phyloP scores from a whole-genome alignment of 2,329 filamentous ascomycete genomes.

The Shiraia bambusicola region DNA sequence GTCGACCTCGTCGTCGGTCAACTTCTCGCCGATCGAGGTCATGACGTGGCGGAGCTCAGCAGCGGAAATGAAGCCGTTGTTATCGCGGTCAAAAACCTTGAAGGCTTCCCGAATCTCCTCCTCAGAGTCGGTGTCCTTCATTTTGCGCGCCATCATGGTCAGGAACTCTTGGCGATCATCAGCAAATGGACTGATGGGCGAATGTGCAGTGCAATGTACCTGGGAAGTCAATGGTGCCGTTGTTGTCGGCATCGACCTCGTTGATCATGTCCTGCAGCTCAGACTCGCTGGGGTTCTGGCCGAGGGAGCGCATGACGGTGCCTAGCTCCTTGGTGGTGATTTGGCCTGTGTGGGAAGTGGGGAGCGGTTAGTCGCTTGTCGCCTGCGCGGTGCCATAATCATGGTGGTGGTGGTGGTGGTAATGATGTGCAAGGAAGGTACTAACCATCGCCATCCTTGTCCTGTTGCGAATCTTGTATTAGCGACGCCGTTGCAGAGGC shows the following conservation, averaged over 20 bases:
- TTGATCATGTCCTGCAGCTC: constrained; percentile 68
- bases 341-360: constrained; percentile 50
- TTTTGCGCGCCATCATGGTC: constrained; percentile 65
- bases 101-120: constrained; percentile 67
- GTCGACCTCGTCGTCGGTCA: constrained; percentile 63
- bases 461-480: constrained; percentile 43
- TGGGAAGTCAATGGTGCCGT: constrained; percentile 66
- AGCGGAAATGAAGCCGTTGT: constrained; percentile 65
- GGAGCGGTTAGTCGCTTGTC: constrained; percentile 23
- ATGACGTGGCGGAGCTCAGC: constrained; percentile 65
- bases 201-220: constrained; percentile 40
- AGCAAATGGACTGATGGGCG: constrained; percentile 2
- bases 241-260: constrained; percentile 66
- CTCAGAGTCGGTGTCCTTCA: constrained; percentile 63
- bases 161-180: constrained; percentile 56
- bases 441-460: constrained; percentile 61
- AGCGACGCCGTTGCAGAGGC: constrained; percentile 22
- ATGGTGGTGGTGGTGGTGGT: constrained; percentile 7
- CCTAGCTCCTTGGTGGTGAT: constrained; percentile 66
- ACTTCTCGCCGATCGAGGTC: constrained; percentile 64
- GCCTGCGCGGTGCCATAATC: constrained; percentile 5
- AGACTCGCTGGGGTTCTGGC: constrained; percentile 62
- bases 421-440: constrained; percentile 9
- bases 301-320: constrained; percentile 64
- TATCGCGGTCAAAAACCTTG: constrained; percentile 67